Evolutionary conservation across 306 rosid genomes (phyloP), one percentile per base, ranked within the genome.

Genomic region (Amphicarpaea edgeworthii): DNA sequence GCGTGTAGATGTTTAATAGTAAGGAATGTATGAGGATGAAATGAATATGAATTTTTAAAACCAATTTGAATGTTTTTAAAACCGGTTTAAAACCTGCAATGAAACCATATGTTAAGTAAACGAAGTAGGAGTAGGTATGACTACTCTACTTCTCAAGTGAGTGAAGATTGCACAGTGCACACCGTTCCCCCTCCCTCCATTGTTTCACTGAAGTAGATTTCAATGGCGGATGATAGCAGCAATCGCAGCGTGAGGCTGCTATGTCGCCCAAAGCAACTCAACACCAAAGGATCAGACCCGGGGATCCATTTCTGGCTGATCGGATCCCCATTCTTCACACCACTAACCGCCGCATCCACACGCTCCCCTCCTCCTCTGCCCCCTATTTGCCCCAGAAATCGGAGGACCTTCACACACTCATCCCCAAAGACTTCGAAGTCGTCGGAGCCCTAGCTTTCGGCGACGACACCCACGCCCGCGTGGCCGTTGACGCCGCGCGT

Each of bases 301-400:
- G 82, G 68, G 43, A 77, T 85, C 77, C 96, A 88, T 20, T 87
- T 72, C 70, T 95, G 98, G 98, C 79, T 95, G 4, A 49, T 92
- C 68, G 97, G 98, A 81, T 95, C 97, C 77, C 90, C 97, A 41
- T 92, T 95, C 79, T 68, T 90, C 42, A 85, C 97, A n/a, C 96
- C 92, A 17, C 79, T 86, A 54, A 89, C 96, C 19, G 80, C 76
- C 83, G 93, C 81, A 72, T 84, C 86, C 89, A 89, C 86, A 20
- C 73, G 42, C 60, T 19, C 71, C 78, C 75, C 26, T 68, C 80
- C 43, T 79, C 89, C 61, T 4, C 83, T 49, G 83, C 89, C 15
- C 87, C 90, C 0, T 87, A 95, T 81, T 70, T 79, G 43, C 68
- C 0, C 77, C 77, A 65, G 73, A 97, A 95, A 84, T 93, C 98